phyloP scores from a whole-genome alignment of 768 basidiomycete genomes.

The Lactarius hengduanensis region DNA sequence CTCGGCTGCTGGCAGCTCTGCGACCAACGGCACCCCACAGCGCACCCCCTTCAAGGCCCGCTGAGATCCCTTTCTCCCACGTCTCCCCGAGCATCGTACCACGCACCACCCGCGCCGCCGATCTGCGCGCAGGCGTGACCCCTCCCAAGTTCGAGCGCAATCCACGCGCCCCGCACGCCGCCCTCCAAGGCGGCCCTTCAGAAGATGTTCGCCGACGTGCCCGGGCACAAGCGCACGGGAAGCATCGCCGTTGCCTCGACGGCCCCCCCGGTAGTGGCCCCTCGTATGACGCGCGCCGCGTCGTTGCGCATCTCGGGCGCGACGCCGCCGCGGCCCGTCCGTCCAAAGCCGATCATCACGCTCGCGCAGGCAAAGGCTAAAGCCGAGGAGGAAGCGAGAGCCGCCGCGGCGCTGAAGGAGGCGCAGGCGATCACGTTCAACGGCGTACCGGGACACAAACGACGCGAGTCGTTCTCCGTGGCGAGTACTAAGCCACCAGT shows the following conservation, averaged over 20 bases:
- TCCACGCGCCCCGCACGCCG: conserved; percentile 48
- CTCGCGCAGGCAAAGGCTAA: conserved; percentile 32
- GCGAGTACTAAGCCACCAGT: conserved; percentile 48
- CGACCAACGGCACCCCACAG: conserved; percentile 46
- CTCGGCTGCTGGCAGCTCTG: conserved; percentile 43
- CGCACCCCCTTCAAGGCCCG: conserved; percentile 65
- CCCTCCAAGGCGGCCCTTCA: conserved; percentile 59
- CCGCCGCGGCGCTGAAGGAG: conserved; percentile 38
- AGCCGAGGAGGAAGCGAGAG: conserved; percentile 32
- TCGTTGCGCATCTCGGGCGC: conserved; percentile 61
- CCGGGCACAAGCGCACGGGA: conserved; percentile 74
- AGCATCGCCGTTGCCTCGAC: conserved; percentile 73
- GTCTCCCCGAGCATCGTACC: conserved; percentile 68
- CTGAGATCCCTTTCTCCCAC: conserved; percentile 58
- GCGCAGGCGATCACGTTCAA: conserved; percentile 50
- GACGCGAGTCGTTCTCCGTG: conserved; percentile 71
- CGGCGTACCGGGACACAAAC: conserved; percentile 83
- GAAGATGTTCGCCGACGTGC: conserved; percentile 72
- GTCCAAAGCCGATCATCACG: conserved; percentile 13
- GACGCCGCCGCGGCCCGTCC: conserved; percentile 38
- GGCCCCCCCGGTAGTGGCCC: conserved; percentile 66
- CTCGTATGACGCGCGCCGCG: conserved; percentile 75
- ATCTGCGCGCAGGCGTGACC: conserved; percentile 61
- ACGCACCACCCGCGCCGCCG: conserved; percentile 71
- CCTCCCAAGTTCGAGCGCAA: conserved; percentile 43